These are phyloP conservation scores for Penicillium atrosanguineum DNA, from an alignment of 495 filamentous ascomycete genomes.

Conservation along the genomic window DNA sequence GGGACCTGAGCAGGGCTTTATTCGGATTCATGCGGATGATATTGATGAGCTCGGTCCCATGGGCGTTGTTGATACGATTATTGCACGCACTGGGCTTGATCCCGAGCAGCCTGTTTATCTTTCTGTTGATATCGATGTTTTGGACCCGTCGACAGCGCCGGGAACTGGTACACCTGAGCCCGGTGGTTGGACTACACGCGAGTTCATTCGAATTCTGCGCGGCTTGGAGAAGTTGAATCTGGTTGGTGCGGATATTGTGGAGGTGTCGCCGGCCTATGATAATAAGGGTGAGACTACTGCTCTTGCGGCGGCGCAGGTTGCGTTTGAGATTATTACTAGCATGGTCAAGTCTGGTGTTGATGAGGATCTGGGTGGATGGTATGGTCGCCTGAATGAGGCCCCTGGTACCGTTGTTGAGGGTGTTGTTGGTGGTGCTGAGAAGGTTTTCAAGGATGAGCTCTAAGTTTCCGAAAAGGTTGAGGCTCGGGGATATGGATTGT, in stretches of 20 bases:
- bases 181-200: slow-evolving; percentile 71
- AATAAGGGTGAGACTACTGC: slow-evolving; percentile 81
- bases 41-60: slow-evolving; percentile 64
- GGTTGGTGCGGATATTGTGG: slow-evolving; percentile 76
- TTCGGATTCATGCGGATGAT: slow-evolving; percentile 64
- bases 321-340: slow-evolving; percentile 77
- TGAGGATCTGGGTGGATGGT: slow-evolving; percentile 47
- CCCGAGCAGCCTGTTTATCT: slow-evolving; percentile 66
- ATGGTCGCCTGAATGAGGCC: slow-evolving; percentile 31
- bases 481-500: slow-evolving; percentile 11
- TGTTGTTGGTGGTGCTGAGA: slow-evolving; percentile 18
- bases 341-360: slow-evolving; percentile 68
- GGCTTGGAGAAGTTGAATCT: slow-evolving; percentile 69
- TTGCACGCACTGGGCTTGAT: slow-evolving; percentile 59
- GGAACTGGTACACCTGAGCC: slow-evolving; percentile 74
- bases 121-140: slow-evolving; percentile 72
- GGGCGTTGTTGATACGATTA: slow-evolving; percentile 58
- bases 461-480: slow-evolving; percentile 21
- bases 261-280: slow-evolving; percentile 85
- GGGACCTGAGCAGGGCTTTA: slow-evolving; percentile 59
- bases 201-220: slow-evolving; percentile 67
- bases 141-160: slow-evolving; percentile 69
- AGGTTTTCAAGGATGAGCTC: slow-evolving; percentile 44
- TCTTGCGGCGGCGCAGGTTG: slow-evolving; percentile 77
- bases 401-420: slow-evolving; percentile 6